Evolutionary conservation across 2,329 filamentous ascomycete species (phyloP).

Genomic region (Coccinonectria pachysandricola): DNA sequence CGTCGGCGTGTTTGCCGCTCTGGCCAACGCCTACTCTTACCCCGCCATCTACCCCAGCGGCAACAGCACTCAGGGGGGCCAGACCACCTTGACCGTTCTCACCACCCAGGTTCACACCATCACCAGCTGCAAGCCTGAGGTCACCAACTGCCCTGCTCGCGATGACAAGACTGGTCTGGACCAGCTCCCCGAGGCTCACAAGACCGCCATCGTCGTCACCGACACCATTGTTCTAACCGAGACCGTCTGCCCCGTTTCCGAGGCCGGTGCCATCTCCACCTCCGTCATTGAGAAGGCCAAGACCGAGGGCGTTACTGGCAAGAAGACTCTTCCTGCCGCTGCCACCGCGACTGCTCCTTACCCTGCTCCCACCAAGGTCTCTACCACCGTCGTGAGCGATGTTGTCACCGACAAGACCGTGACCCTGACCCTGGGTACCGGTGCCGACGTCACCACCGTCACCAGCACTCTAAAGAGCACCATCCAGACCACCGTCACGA

Average conservation of each 20-base stretch:
- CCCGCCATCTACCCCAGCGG: conserved; percentile 22
- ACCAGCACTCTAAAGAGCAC: conserved; percentile 35
- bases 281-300: conserved; percentile 27
- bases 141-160: conserved; percentile 47
- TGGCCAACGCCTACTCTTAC: conserved; percentile 30
- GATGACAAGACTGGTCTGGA: conserved; percentile 22
- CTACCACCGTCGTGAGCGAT: conserved; percentile 18
- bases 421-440: conserved; percentile 26
- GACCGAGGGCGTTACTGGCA: conserved; percentile 27
- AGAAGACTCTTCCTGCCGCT: conserved; percentile 17
- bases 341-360: conserved; percentile 8
- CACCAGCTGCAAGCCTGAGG: conserved; percentile 46
- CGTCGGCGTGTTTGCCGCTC: conserved; percentile 34
- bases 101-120: conserved; percentile 46
- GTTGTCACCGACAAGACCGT: conserved; percentile 23
- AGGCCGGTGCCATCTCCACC: conserved; percentile 30
- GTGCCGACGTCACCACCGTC: conserved; percentile 23
- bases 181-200: conserved; percentile 26
- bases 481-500: conserved; percentile 27
- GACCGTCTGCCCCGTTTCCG: conserved; percentile 36
- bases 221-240: conserved; percentile 30
- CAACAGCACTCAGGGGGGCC: conserved; percentile 18
- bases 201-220: conserved; percentile 25
- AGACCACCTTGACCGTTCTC: conserved; percentile 39
- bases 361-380: conserved; percentile 18